Base-by-base conservation (phyloP, 352 stramenopile species). In the Bremia lactucae region DNA sequence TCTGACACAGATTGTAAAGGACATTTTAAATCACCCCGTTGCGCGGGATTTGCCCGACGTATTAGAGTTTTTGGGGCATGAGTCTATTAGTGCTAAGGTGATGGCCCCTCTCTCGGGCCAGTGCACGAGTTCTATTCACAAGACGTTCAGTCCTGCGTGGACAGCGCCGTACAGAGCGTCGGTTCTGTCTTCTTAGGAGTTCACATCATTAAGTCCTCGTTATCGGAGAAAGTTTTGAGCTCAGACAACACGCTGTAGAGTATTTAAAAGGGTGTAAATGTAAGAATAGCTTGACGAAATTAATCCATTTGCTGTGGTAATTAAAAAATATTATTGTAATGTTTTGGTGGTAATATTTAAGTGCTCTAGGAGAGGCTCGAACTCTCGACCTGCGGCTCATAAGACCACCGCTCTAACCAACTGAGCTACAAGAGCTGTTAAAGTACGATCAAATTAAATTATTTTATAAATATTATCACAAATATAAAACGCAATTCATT, bases 361-460 rank as follows among this genome's bases (percentile, higher is more conserved):
- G n/a, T 74, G 67, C 67, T 79, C 61, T 52, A 59, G 65, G 59
- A 61, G 63, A 58, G 67, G 65, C 44, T 79, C 57, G 67, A 79
- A 79, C 67, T 61, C 65, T 58, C 59, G 67, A 79, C 67, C 67
- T 79, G 57, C 49, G 57, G 63, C 63, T 79, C 65, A 79, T 72
- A 75, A 79, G 65, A 72, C 63, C 57, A 75, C 57, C 61, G 67
- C 67, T 79, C 67, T 79, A 79, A 53, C 67, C 67, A 71, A 75
- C 67, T 79, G 67, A 79, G 67, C 67, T 79, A 79, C 65, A 65
- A 44, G 61, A 79, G 67, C 67, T n/a, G n/a, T n/a, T n/a, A n/a
- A n/a, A n/a, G n/a, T n/a, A n/a, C n/a, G n/a, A n/a, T n/a, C n/a
- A n/a, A n/a, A n/a, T n/a, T n/a, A n/a, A n/a, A n/a, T n/a, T n/a